Conservation (phyloP, 1,284 basidiomycete species). For the Cryptococcus hybrid region DNA sequence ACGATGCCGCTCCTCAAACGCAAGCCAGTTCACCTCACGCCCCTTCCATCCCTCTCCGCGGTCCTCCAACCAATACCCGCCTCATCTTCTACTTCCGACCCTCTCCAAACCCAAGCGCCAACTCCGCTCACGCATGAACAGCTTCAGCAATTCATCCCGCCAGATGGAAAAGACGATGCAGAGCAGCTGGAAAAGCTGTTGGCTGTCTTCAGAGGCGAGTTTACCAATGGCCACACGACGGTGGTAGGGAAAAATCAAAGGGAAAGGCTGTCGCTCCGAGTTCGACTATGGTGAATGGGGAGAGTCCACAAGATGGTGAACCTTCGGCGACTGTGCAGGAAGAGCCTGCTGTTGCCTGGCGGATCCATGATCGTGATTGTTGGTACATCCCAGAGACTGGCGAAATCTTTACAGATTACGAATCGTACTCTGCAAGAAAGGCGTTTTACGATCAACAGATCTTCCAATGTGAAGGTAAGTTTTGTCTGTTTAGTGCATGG, state of each 20-base stretch:
- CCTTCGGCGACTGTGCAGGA: not conserved
- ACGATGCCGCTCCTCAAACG: slow-evolving; percentile 84
- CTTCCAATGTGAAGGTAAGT: slow-evolving; percentile 47
- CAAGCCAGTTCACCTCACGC: slow-evolving; percentile 81
- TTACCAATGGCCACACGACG: slow-evolving; percentile 5
- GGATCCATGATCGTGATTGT: slow-evolving; percentile 61
- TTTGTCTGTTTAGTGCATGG: not conserved
- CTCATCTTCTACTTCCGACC: slow-evolving; percentile 7
- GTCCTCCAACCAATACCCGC: slow-evolving; percentile 61
- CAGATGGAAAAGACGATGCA: slow-evolving; percentile 40
- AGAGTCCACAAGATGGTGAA: not conserved
- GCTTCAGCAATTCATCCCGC: slow-evolving; percentile 14
- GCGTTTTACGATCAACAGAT: slow-evolving; percentile 84
- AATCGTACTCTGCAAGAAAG: slow-evolving; percentile 88
- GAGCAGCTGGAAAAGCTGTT: slow-evolving; percentile 39
- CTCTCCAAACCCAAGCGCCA: slow-evolving; percentile 1
- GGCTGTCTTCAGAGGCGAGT: slow-evolving; percentile 26
- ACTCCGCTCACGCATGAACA: slow-evolving; percentile 5
- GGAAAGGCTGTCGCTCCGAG: slow-evolving; percentile 3
- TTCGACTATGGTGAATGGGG: not conserved
- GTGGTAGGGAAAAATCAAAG: slow-evolving; percentile 4
- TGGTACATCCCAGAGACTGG: slow-evolving; percentile 89
- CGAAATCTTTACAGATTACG: slow-evolving; percentile 92
- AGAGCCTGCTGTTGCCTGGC: slow-evolving; percentile 22
- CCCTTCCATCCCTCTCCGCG: slow-evolving; percentile 39